These are phyloP conservation scores for Cordia subcordata DNA, from an alignment of 257 asterid genomes.

Conservation along the genomic window DNA sequence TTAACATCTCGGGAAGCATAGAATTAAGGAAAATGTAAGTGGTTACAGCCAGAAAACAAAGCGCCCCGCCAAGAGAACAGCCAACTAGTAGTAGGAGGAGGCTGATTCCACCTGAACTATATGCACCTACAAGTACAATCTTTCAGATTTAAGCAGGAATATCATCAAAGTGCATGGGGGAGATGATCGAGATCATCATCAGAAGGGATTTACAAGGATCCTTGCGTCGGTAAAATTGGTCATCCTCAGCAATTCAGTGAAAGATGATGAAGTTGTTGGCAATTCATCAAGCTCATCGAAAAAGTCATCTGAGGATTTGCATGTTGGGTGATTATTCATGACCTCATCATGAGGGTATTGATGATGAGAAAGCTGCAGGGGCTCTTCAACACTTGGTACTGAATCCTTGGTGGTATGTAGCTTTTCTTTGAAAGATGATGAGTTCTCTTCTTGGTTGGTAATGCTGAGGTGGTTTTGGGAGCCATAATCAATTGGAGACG, in stretches of 20 bases:
- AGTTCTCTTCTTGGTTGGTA: constrained; percentile 23
- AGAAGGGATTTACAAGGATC: constrained; percentile 38
- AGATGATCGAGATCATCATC: no score
- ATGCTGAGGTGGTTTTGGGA: constrained; percentile 21
- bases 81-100: no score
- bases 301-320: constrained; percentile 49
- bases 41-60: no score
- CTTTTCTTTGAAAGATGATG: constrained; percentile 23
- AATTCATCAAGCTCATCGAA: constrained; percentile 74
- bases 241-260: constrained; percentile 42
- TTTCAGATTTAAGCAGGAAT: not conserved
- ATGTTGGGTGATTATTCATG: constrained; percentile 10
- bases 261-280: constrained; percentile 54
- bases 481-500: constrained; percentile 36
- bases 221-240: constrained; percentile 39
- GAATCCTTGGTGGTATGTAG: constrained; percentile 19
- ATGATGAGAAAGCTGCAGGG: constrained; percentile 17
- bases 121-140: not conserved
- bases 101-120: no score
- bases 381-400: constrained; percentile 16
- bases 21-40: no score
- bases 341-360: no score
- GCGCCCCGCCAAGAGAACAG: no score
- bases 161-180: no score
- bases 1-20: no score